A percentile compares a stretch with the other conserved stretches of the same genome.
These are phyloP conservation scores for Elsinoe fawcettii DNA, from an alignment of 2,329 filamentous ascomycete species.

Conservation along the genomic window DNA sequence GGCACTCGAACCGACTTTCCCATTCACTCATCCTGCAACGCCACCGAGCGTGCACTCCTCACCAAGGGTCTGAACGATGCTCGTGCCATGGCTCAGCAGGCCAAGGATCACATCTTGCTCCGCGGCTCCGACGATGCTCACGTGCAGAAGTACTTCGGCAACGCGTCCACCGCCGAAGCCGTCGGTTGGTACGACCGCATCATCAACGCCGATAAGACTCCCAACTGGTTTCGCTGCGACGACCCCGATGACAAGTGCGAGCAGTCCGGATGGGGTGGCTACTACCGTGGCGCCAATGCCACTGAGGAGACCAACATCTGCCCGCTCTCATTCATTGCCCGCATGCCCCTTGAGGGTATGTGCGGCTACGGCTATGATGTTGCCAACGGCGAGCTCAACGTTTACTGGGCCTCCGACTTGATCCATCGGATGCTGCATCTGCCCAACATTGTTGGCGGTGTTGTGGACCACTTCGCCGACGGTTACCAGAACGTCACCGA, in stretches of 20 bases:
- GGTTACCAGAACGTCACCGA: conserved; percentile 49
- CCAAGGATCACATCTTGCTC: conserved; percentile 53
- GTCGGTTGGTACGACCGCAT: conserved; percentile 58
- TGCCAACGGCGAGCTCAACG: conserved; percentile 47
- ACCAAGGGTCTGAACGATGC: conserved; percentile 51
- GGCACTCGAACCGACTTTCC: conserved; percentile 22
- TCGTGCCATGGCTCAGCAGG: conserved; percentile 51
- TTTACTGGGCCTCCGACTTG: conserved; percentile 59
- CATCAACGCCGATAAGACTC: conserved; percentile 49
- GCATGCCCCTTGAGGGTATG: conserved; percentile 50
- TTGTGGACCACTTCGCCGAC: conserved; percentile 56
- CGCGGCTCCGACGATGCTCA: conserved; percentile 52
- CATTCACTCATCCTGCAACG: conserved; percentile 61
- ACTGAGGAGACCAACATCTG: conserved; percentile 64
- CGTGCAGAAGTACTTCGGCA: conserved; percentile 60
- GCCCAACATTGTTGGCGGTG: conserved; percentile 50
- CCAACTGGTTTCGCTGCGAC: conserved; percentile 59
- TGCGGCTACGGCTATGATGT: conserved; percentile 59
- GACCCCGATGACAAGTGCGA: conserved; percentile 58
- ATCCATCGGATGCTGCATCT: conserved; percentile 61
- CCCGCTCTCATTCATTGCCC: conserved; percentile 51
- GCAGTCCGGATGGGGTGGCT: conserved; percentile 51
- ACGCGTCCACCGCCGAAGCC: conserved; percentile 48
- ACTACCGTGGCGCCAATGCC: conserved; percentile 59
- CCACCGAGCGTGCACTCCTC: conserved; percentile 52